These are phyloP conservation scores for Colletotrichum euphorbiae DNA, from an alignment of 2,329 filamentous ascomycete species.

Conservation along the genomic window DNA sequence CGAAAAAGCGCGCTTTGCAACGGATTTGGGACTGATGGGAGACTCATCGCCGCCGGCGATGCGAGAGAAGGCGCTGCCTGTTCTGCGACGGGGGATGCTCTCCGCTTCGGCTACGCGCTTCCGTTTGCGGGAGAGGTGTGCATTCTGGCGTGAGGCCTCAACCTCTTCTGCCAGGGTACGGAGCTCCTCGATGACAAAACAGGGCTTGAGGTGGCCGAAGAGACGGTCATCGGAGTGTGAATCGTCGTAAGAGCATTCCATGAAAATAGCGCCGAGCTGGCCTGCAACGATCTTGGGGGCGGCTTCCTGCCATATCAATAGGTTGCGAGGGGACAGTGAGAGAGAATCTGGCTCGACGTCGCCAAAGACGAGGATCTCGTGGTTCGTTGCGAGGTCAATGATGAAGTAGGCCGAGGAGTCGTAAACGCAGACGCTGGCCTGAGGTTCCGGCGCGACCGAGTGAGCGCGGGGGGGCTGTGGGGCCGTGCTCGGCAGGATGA, in stretches of 20 bases:
- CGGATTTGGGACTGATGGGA: constrained; percentile 65
- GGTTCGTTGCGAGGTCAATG: constrained; percentile 74
- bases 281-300: constrained; percentile 84
- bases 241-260: constrained; percentile 95
- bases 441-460: constrained; percentile 30
- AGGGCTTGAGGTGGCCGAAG: constrained; percentile 89
- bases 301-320: constrained; percentile 87
- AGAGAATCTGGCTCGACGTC: constrained; percentile 94
- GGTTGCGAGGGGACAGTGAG: constrained; percentile 83
- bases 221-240: constrained; percentile 80
- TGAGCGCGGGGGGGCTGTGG: constrained; percentile 13
- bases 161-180: constrained; percentile 78
- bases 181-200: constrained; percentile 85
- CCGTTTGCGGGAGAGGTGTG: constrained; percentile 66
- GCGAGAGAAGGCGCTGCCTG: constrained; percentile 36
- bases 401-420: constrained; percentile 97
- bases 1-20: constrained; percentile 39
- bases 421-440: constrained; percentile 73
- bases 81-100: constrained; percentile 40
- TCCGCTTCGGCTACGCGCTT: constrained; percentile 65
- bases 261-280: constrained; percentile 83
- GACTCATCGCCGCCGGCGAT: constrained; percentile 51
- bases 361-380: constrained; percentile 92
- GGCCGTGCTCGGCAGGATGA: neutral
- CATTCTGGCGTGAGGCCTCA: constrained; percentile 57